A percentile compares a stretch with the other conserved stretches of the same genome.
Evolutionary conservation across 306 rosid genomes (phyloP).

Genomic region (Begonia peltatifolia): DNA sequence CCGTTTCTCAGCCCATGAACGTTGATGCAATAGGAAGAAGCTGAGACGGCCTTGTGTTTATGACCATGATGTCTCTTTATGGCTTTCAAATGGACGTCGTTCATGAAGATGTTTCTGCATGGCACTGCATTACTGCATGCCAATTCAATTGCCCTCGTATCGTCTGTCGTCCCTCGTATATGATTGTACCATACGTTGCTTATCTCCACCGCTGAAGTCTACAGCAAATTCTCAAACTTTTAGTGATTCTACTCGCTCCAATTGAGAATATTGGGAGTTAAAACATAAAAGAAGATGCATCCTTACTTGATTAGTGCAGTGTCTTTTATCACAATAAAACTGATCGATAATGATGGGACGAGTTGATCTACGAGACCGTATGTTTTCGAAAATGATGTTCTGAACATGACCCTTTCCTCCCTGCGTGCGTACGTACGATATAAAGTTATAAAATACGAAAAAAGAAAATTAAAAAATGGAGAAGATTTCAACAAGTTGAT

Average conservation of each 20-base stretch:
- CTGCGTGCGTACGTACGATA: not conserved
- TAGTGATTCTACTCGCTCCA: not conserved
- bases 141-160: not conserved
- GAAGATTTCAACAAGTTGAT: not conserved
- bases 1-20: too few species aligned
- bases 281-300: too few species aligned
- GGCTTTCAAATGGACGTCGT: not conserved
- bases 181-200: not conserved
- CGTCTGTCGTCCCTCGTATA: not conserved
- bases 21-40: too few species aligned
- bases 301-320: constrained; percentile 4
- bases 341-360: constrained; percentile 8
- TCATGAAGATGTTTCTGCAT: constrained; percentile 4
- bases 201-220: constrained; percentile 5
- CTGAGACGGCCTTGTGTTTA: too few species aligned
- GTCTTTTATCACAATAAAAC: constrained; percentile 4
- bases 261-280: not conserved
- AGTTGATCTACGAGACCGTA: not conserved
- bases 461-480: not conserved
- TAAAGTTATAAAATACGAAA: not conserved
- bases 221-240: not conserved
- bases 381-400: constrained; percentile 2
- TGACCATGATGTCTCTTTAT: too few species aligned
- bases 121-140: constrained; percentile 1
- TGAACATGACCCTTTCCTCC: constrained; percentile 7